Evolutionary conservation across 1,284 basidiomycete species (phyloP).

Genomic region (Pterulicium gracile): DNA sequence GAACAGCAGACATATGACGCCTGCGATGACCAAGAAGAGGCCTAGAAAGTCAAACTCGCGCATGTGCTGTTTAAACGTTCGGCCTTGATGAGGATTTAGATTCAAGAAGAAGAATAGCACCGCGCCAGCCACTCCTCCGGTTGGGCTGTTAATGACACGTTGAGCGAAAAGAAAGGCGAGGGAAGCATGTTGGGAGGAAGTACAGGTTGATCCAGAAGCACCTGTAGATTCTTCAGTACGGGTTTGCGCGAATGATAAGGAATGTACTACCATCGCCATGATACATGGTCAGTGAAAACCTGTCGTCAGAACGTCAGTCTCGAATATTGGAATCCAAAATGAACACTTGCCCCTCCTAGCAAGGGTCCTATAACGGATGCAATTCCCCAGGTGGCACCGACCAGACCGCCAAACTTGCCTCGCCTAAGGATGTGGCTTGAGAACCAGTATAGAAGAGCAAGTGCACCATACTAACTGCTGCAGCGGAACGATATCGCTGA

Average conservation of each 20-base stretch:
- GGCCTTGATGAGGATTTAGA: constrained; percentile 62
- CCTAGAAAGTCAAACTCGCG: constrained; percentile 73
- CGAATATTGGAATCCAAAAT: neutral
- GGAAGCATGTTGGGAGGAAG: constrained; percentile 11
- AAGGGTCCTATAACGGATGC: constrained; percentile 66
- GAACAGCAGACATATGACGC: constrained; percentile 67
- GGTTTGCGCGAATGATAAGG: constrained; percentile 3
- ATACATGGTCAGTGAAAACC: constrained; percentile 61
- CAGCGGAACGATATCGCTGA: constrained; percentile 72
- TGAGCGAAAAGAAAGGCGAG: neutral
- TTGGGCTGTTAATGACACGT: constrained; percentile 39
- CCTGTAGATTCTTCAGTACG: constrained; percentile 22
- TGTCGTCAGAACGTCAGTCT: constrained; percentile 14
- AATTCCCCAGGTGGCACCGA: constrained; percentile 77
- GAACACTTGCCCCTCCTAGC: constrained; percentile 50
- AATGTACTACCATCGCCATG: constrained; percentile 55
- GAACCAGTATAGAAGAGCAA: neutral
- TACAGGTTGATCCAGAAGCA: constrained; percentile 71
- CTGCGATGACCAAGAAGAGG: constrained; percentile 57
- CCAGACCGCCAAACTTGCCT: constrained; percentile 61
- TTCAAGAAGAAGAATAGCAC: constrained; percentile 77
- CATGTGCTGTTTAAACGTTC: constrained; percentile 46
- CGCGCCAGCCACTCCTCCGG: constrained; percentile 61
- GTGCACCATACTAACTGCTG: constrained; percentile 44
- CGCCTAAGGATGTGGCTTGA: constrained; percentile 30